Base-by-base conservation (phyloP, 805 yeast genomes). In the Metschnikowia borealis region DNA sequence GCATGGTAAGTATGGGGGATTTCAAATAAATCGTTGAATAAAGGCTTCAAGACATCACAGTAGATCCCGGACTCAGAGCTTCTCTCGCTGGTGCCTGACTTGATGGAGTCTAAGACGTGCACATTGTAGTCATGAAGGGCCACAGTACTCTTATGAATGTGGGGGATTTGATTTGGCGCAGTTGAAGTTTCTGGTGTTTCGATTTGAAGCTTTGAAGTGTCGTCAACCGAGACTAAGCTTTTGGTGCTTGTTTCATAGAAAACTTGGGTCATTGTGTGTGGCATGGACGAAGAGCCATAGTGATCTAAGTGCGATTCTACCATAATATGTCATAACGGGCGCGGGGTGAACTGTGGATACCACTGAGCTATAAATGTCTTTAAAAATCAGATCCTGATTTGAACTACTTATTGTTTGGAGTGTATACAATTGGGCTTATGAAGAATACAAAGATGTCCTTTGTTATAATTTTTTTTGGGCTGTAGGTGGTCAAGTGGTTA, bases 41-140 rank as follows among this genome's bases (percentile, higher is more conserved):
- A 52, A 3, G 88, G 87, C 29, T 62, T 49, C 5, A 85, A 51
- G 0, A 83, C 64, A 1, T 63, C 55, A 1, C 50, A 32, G 56
- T 79, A 82, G 10, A 82, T 58, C 52, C 78, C 62, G 21, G 54
- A 51, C 26, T 48, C 38, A 5, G 57, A 59, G 1, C 53, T 34
- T 44, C 77, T 62, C 7, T 29, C 39, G 14, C 81, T 78, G 0
- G 66, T 68, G 1, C 84, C 85, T 0, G 84, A 78, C 18, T 64
- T 65, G 4, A 74, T 54, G 1, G 84, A 80, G 53, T 81, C 84
- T n/a, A 80, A 58, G 1, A 81, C 62, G 29, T 56, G 50, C 15
- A 67, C 59, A 15, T 57, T 59, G 31, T 52, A 38, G 14, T 42
- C 21, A 20, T 33, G 50, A 13, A 55, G 36, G 13, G 39, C 31